A percentile compares a stretch with the other conserved stretches of the same genome.
phyloP scores from a whole-genome alignment of 1,139 yeast species.

The Blastobotrys arbuscula region DNA sequence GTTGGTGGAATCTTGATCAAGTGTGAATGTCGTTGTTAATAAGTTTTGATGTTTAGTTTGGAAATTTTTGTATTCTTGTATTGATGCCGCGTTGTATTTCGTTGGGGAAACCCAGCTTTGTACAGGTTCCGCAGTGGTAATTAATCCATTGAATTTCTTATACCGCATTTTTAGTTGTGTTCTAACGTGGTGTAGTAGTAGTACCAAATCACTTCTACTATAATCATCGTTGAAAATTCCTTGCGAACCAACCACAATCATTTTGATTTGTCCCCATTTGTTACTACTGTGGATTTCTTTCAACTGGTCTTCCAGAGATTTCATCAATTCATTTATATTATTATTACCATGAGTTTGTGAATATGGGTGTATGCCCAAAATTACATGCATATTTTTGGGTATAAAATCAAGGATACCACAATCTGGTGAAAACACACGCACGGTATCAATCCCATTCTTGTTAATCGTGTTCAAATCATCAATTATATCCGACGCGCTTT shows the following conservation, averaged over 20 bases:
- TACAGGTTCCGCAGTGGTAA: conserved; percentile 29
- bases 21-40: conserved; percentile 5
- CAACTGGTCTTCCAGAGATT: conserved; percentile 22
- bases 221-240: conserved; percentile 26
- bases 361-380: conserved; percentile 27
- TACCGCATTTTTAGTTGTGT: conserved; percentile 9
- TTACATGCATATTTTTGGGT: conserved; percentile 18
- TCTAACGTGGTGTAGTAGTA: conserved; percentile 25
- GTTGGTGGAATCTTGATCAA: neutral
- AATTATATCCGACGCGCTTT: conserved; percentile 52
- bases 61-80: conserved; percentile 20
- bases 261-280: conserved; percentile 19
- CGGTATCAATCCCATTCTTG: conserved; percentile 29
- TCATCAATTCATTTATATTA: conserved; percentile 7
- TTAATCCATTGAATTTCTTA: conserved; percentile 17
- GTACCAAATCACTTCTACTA: conserved; percentile 24
- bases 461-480: conserved; percentile 53
- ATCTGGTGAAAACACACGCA: conserved; percentile 26
- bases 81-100: conserved; percentile 23
- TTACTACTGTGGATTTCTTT: conserved; percentile 22
- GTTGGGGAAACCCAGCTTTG: conserved; percentile 26
- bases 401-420: conserved; percentile 20
- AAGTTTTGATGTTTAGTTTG: conserved; percentile 5
- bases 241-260: conserved; percentile 28
- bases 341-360: conserved; percentile 11